Percentiles rank a stretch among this genome's conserved stretches.
These are phyloP conservation scores for Eucalyptus paniculata DNA, from an alignment of 345 rosid genomes.

Conservation along the genomic window DNA sequence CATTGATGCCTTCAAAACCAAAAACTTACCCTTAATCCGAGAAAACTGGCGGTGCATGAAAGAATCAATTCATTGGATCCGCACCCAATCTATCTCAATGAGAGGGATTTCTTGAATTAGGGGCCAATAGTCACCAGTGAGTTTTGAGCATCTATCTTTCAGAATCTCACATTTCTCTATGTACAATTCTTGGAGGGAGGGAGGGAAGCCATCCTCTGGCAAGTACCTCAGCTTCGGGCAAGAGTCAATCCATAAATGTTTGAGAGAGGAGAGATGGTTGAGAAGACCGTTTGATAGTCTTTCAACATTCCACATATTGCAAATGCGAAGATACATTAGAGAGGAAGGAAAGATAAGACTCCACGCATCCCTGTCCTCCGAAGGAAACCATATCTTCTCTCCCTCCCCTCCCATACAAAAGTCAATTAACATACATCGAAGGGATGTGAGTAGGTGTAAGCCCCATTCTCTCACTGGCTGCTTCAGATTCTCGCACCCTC, in stretches of 20 bases:
- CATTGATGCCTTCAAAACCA: not conserved
- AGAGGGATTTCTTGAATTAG: not conserved
- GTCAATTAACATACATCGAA: not conserved
- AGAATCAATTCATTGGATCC: not conserved
- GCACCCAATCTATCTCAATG: not conserved
- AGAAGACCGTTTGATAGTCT: not conserved
- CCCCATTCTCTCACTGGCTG: not conserved
- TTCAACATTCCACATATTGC: not conserved
- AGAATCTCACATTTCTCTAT: not conserved
- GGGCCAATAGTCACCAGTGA: not conserved
- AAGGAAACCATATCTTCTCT: not conserved
- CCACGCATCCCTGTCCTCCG: not conserved
- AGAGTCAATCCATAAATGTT: not conserved
- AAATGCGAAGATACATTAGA: not conserved
- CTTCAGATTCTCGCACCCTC: not conserved
- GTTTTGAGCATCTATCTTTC: not conserved
- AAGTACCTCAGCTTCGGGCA: not conserved
- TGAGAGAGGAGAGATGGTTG: not conserved
- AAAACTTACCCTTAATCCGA: not conserved
- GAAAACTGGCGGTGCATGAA: not conserved
- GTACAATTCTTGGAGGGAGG: not conserved
- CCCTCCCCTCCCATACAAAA: not conserved
- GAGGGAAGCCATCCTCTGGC: not conserved
- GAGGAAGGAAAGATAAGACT: not conserved
- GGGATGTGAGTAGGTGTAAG: not conserved